phyloP scores from a whole-genome alignment of 257 asterid genomes.

The Jacaranda mimosifolia region DNA sequence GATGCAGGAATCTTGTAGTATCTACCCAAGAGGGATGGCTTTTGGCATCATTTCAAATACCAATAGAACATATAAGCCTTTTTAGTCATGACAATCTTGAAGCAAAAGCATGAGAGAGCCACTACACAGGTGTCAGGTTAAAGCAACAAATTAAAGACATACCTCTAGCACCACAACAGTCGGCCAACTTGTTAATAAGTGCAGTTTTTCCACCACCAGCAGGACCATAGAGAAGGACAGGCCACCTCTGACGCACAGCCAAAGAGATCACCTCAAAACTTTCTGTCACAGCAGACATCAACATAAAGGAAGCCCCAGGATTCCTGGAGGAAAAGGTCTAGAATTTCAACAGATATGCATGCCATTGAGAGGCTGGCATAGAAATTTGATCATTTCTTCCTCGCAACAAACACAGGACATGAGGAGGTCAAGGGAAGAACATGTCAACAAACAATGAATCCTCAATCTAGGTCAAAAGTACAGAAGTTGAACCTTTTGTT shows the following conservation, averaged over 20 bases:
- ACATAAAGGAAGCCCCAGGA: conserved; percentile 60
- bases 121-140: conserved; percentile 13
- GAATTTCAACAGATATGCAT: conserved; percentile 21
- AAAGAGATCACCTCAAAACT: conserved; percentile 81
- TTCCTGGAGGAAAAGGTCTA: conserved; percentile 51
- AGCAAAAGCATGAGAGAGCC: no score
- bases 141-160: conserved; percentile 23
- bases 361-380: no score
- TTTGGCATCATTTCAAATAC: no score
- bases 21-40: no score
- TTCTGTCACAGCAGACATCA: conserved; percentile 69
- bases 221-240: conserved; percentile 95
- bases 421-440: conserved; percentile 1
- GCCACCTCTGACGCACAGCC: conserved; percentile 94
- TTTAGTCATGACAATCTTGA: no score
- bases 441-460: not conserved
- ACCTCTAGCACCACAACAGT: conserved; percentile 71
- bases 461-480: conserved; percentile 8
- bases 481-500: not conserved
- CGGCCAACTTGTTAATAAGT: conserved; percentile 70
- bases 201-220: conserved; percentile 95
- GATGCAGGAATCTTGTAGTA: no score
- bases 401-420: not conserved
- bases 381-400: conserved; percentile 7
- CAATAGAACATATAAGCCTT: no score